phyloP scores from a whole-genome alignment of 345 rosid species.

The Ceriops zippeliana region DNA sequence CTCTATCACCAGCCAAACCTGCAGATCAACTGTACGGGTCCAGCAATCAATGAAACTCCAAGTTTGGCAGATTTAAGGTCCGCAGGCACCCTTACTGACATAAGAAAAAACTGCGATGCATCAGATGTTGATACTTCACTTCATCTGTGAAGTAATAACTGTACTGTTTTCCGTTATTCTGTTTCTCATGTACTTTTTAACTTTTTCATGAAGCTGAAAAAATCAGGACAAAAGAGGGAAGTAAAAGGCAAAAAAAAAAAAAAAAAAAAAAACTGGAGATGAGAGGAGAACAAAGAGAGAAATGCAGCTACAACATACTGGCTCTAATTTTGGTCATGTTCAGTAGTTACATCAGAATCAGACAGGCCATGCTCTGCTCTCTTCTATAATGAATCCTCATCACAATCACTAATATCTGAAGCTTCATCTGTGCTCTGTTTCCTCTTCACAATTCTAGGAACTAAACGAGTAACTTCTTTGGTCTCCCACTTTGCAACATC shows the following conservation, averaged over 20 bases:
- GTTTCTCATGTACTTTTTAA: slow-evolving; percentile 19
- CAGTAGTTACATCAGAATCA: slow-evolving; percentile 47
- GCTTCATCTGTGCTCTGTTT: slow-evolving; percentile 72
- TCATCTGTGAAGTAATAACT: slow-evolving; percentile 37
- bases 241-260: background rate
- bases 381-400: slow-evolving; percentile 37
- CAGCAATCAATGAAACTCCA: slow-evolving; percentile 25
- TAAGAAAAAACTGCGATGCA: slow-evolving; percentile 21
- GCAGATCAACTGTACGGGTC: slow-evolving; percentile 18
- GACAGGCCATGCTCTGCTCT: slow-evolving; percentile 36
- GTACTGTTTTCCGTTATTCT: slow-evolving; percentile 14
- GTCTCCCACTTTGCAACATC: slow-evolving; percentile 49
- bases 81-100: slow-evolving; percentile 16
- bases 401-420: slow-evolving; percentile 22
- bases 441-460: slow-evolving; percentile 77
- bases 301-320: slow-evolving; percentile 26
- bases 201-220: slow-evolving; percentile 23
- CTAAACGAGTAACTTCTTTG: slow-evolving; percentile 58
- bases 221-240: slow-evolving; percentile 1
- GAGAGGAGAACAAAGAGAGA: slow-evolving; percentile 9
- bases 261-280: background rate
- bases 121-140: slow-evolving; percentile 43
- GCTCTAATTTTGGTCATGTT: slow-evolving; percentile 35
- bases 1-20: slow-evolving; percentile 11
- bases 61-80: slow-evolving; percentile 20